Base-by-base conservation (phyloP, 345 rosid genomes). In the Mangifera indica region DNA sequence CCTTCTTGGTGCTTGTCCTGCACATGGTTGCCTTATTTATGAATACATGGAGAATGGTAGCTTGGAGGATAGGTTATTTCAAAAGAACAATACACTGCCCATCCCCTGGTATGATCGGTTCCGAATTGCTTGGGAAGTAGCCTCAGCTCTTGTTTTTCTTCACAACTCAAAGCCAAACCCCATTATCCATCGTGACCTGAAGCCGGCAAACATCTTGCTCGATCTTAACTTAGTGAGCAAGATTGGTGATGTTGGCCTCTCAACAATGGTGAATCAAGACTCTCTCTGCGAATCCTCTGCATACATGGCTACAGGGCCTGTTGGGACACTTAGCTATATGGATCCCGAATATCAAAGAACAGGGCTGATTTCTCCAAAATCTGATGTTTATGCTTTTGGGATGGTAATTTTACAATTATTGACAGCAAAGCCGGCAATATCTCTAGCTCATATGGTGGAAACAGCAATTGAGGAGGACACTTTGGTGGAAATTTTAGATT, bases 271-370 rank as follows among this genome's bases (percentile, higher is more conserved):
- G 51, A 75, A 74, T 40, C 68, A 66, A 3, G 92, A 87, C 20
- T 63, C 84, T 29, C 68, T 71, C 15, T 63, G 69, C 15, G 32
- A 73, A 29, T 76, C 86, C 67, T 72, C 85, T 21, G 71, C 69
- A 73, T 78, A 66, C 75, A 86, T 78, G 62, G 87, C 87, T 57
- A 88, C 93, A 18, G 88, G 82, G 21, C 94, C 89, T 0, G 96
- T 86, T 10, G 98, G 98, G 63, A 91, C 97, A 7, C 76, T 88
- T 25, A 86, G 93, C 80, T 94, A 94, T 54, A 87, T 91, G 3
- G 98, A 94, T 74, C 98, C 98, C 0, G 97, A 94, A 82, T 91
- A 94, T 74, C 97, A 91, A 72, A 76, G 98, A 77, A 94, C 85
- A 0, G 97, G 98, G 22, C 37, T 76, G 74, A 70, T 91, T 78